A percentile compares a stretch with the other conserved stretches of the same genome.
Evolutionary conservation across 257 asterid genomes (phyloP).

Genomic region (Ehretia macrophylla): DNA sequence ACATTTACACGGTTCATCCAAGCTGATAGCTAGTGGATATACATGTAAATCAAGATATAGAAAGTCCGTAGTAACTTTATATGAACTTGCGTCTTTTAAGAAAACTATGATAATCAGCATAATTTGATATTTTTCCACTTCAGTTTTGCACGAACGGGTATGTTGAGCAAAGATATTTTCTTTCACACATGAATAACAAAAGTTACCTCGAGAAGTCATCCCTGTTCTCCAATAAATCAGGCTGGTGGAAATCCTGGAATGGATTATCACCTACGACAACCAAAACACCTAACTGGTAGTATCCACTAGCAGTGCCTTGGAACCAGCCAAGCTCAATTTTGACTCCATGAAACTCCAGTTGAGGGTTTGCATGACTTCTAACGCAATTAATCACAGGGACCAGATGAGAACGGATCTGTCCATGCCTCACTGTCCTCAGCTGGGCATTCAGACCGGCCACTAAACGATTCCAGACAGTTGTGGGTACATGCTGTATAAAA

Average conservation of each 20-base stretch:
- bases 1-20: too few species aligned
- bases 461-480: slow-evolving; percentile 91
- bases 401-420: slow-evolving; percentile 64
- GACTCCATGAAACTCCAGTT: slow-evolving; percentile 89
- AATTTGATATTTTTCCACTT: too few species aligned
- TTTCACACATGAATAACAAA: slow-evolving; percentile 1
- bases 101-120: too few species aligned
- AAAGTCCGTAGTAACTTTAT: too few species aligned
- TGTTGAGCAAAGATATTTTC: too few species aligned
- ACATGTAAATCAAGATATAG: too few species aligned
- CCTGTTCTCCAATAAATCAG: slow-evolving; percentile 44
- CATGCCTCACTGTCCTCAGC: slow-evolving; percentile 78
- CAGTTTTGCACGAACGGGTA: too few species aligned
- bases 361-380: slow-evolving; percentile 80
- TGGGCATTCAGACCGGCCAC: slow-evolving; percentile 92
- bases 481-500: slow-evolving; percentile 72
- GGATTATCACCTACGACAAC: slow-evolving; percentile 71
- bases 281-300: slow-evolving; percentile 84
- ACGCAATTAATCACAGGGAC: slow-evolving; percentile 73
- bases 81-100: too few species aligned
- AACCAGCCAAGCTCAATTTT: slow-evolving; percentile 94
- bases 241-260: slow-evolving; percentile 56
- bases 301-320: slow-evolving; percentile 91
- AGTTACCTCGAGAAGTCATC: slow-evolving; percentile 65
- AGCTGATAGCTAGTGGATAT: too few species aligned